A percentile compares a stretch with the other conserved stretches of the same genome.
Conservation (phyloP, 306 rosid genomes). For the Neltuma alba region DNA sequence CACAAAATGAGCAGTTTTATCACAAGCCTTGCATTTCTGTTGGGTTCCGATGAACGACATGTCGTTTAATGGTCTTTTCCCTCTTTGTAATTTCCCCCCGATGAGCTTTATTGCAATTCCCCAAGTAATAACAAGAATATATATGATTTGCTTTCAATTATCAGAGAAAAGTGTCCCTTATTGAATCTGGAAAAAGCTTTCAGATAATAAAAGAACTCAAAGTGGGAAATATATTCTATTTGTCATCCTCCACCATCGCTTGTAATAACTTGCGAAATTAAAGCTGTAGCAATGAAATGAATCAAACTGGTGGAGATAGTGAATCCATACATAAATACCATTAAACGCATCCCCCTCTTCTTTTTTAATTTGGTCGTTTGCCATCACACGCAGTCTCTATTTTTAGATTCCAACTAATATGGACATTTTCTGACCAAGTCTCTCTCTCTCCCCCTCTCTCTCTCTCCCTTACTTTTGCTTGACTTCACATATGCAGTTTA, state of each 20-base stretch:
- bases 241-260: constrained; percentile 24
- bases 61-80: constrained; percentile 3
- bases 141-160: neutral
- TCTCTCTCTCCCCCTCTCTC: neutral
- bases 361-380: neutral
- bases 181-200: constrained; percentile 13
- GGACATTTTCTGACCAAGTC: constrained; percentile 35
- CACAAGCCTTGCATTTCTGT: constrained; percentile 80
- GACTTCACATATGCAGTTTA: too few species aligned
- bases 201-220: constrained; percentile 28
- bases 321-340: neutral
- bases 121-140: neutral
- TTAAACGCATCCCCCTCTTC: neutral
- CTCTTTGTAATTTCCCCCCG: neutral
- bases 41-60: constrained; percentile 86
- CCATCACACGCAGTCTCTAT: constrained; percentile 13
- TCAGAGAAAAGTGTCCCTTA: too few species aligned
- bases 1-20: constrained; percentile 67
- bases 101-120: neutral
- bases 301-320: constrained; percentile 44
- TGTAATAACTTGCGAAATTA: constrained; percentile 35
- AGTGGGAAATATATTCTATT: neutral
- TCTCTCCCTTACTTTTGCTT: too few species aligned
- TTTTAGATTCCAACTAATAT: neutral
- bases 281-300: constrained; percentile 33